Evolutionary conservation across 495 filamentous ascomycete genomes (phyloP).

Genomic region (Tirmania nivea): DNA sequence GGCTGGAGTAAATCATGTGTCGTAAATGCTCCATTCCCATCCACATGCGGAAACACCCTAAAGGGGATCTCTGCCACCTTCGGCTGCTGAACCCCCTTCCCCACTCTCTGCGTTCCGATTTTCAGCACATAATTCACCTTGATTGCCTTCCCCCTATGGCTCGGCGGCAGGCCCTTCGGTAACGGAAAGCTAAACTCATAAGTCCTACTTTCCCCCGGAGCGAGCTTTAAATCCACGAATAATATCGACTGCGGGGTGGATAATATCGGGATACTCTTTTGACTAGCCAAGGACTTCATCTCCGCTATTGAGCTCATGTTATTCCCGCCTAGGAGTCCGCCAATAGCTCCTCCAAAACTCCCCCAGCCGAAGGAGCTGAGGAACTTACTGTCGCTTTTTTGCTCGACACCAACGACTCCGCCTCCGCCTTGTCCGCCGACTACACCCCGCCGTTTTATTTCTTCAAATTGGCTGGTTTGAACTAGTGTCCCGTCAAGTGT

Average conservation of each 20-base stretch:
- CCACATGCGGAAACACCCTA: conserved; percentile 41
- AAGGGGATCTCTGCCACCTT: conserved; percentile 87
- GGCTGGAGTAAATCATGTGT: conserved; percentile 84
- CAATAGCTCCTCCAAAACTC: conserved; percentile 67
- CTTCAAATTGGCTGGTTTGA: conserved; percentile 76
- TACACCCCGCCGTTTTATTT: conserved; percentile 83
- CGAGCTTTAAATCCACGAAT: conserved; percentile 77
- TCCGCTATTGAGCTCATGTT: conserved; percentile 84
- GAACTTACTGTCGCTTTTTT: conserved; percentile 50
- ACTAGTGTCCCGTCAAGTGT: conserved; percentile 78
- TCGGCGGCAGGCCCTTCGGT: conserved; percentile 70
- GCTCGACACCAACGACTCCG: conserved; percentile 56
- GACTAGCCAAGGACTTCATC: conserved; percentile 59
- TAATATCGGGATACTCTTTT: conserved; percentile 60
- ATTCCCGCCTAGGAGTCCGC: conserved; percentile 59
- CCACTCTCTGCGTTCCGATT: conserved; percentile 76
- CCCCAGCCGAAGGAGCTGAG: conserved; percentile 76
- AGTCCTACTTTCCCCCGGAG: conserved; percentile 70
- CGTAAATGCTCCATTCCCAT: conserved; percentile 37
- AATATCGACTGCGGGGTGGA: conserved; percentile 93
- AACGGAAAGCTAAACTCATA: conserved; percentile 71
- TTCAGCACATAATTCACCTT: conserved; percentile 82
- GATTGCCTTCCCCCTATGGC: conserved; percentile 77
- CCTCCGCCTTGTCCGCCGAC: conserved; percentile 63
- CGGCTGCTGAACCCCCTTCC: conserved; percentile 56